Conservation (phyloP, 2,329 filamentous ascomycete species). For the Trichoderma koningiopsis region DNA sequence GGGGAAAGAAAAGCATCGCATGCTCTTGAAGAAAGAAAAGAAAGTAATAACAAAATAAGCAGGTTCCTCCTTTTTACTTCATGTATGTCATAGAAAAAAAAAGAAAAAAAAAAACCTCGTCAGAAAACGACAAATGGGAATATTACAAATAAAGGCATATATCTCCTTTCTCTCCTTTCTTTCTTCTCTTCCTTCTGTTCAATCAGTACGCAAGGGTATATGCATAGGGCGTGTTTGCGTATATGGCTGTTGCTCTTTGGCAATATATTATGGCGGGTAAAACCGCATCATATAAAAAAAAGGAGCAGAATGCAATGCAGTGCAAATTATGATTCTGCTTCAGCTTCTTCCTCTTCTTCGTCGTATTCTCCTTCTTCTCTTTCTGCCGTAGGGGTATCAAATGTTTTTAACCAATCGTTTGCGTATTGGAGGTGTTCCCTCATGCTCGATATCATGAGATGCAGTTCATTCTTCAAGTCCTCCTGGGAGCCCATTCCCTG, state of each 20-base stretch:
- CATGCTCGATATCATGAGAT: conserved; percentile 24
- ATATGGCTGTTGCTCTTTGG: neutral
- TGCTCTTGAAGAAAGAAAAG: neutral
- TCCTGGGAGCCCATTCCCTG: conserved; percentile 23
- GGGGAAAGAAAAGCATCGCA: neutral
- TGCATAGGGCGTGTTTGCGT: conserved; percentile 1
- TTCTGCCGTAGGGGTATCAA: conserved; percentile 10
- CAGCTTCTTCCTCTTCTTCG: neutral
- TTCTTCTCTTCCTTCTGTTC: neutral
- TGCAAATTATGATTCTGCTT: neutral
- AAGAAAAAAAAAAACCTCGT: neutral
- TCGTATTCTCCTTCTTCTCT: neutral
- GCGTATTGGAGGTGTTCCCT: conserved; percentile 25
- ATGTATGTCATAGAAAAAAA: conserved; percentile 4
- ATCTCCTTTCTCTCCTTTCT: neutral
- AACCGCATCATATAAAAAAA: neutral
- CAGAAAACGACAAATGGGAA: neutral
- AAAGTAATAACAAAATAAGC: neutral
- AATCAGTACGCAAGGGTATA: conserved; percentile 10
- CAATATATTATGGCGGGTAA: neutral
- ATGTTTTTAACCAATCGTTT: conserved; percentile 24
- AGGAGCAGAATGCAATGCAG: conserved; percentile 2
- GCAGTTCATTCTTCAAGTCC: conserved; percentile 22
- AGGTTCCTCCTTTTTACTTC: neutral
- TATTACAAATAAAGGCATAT: conserved; percentile 8